phyloP scores from a whole-genome alignment of 805 yeast genomes.

The Yamadazyma olivae region DNA sequence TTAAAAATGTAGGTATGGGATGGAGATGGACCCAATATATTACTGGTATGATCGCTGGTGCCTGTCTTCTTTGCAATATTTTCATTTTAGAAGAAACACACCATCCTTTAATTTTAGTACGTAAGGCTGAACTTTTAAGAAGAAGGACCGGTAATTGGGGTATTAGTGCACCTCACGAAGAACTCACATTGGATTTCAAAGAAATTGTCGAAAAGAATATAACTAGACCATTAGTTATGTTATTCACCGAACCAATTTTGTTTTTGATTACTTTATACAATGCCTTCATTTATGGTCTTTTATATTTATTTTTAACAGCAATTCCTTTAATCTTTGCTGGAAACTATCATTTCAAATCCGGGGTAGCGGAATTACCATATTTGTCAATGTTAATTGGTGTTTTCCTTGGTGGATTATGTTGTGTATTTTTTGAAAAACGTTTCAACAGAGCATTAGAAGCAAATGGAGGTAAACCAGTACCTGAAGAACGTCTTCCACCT shows the following conservation, averaged over 20 bases:
- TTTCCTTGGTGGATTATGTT: constrained; percentile 51
- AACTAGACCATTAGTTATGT: constrained; percentile 37
- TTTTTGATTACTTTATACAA: constrained; percentile 43
- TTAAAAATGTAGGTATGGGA: constrained; percentile 34
- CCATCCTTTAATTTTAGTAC: constrained; percentile 33
- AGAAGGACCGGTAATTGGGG: constrained; percentile 42
- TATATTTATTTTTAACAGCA: constrained; percentile 45
- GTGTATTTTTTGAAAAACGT: constrained; percentile 53
- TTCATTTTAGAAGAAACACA: constrained; percentile 37
- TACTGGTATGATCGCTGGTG: constrained; percentile 37
- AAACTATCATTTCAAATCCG: constrained; percentile 58
- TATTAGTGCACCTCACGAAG: constrained; percentile 37
- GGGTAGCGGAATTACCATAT: constrained; percentile 77
- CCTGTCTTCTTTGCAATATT: constrained; percentile 29
- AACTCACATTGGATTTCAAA: constrained; percentile 23
- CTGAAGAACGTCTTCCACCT: constrained; percentile 79
- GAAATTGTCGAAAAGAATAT: constrained; percentile 35
- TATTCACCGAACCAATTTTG: constrained; percentile 40
- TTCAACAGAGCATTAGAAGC: constrained; percentile 45
- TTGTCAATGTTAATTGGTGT: constrained; percentile 71
- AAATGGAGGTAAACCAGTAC: constrained; percentile 60
- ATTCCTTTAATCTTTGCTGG: constrained; percentile 44
- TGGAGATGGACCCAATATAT: constrained; percentile 64
- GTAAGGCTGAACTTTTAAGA: constrained; percentile 33
- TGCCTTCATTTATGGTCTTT: constrained; percentile 47